Evolutionary conservation across 768 basidiomycete species (phyloP), one percentile per base, ranked within the genome.

Genomic region (Hericium rajendrae): DNA sequence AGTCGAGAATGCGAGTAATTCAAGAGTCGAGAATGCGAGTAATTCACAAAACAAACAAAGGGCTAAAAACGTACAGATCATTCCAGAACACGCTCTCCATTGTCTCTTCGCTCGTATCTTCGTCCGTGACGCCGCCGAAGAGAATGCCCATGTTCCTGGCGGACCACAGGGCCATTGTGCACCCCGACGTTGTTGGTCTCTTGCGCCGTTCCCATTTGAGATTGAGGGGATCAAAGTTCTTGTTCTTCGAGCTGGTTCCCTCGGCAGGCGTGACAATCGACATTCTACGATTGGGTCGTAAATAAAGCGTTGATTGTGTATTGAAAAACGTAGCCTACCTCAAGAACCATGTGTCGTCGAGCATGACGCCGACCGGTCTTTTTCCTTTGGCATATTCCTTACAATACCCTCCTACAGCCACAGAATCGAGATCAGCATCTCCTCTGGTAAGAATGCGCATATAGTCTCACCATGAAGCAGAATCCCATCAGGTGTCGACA

Each of bases 281-380:
- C 54, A 77, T 70, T 28, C 74, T 77, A 48, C 2, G 3, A 11
- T 43, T n/a, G 10, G 38, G 48, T 20, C 11, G 18, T 9, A 11
- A 26, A 20, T n/a, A n/a, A n/a, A n/a, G n/a, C n/a, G n/a, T n/a
- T n/a, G n/a, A n/a, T n/a, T n/a, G n/a, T n/a, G n/a, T n/a, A n/a
- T n/a, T n/a, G n/a, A n/a, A n/a, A n/a, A n/a, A n/a, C n/a, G n/a
- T n/a, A n/a, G n/a, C 78, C 2, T 55, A 89, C 86, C 81, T 80
- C 6, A 97, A 76, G 54, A 93, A 75, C 94, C 92, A 97, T 0
- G 88, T 91, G 65, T 97, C 92, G 16, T 92, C 90, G 6, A 94
- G 76, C 73, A 89, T 91, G n/a, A 92, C 75, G 0, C 93, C 93
- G 12, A 91, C 73, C 0, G 88, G 85, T 1, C 88, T 82, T 65